These are phyloP conservation scores for Chaetomium fimeti DNA, from an alignment of 495 filamentous ascomycete genomes.

Conservation along the genomic window DNA sequence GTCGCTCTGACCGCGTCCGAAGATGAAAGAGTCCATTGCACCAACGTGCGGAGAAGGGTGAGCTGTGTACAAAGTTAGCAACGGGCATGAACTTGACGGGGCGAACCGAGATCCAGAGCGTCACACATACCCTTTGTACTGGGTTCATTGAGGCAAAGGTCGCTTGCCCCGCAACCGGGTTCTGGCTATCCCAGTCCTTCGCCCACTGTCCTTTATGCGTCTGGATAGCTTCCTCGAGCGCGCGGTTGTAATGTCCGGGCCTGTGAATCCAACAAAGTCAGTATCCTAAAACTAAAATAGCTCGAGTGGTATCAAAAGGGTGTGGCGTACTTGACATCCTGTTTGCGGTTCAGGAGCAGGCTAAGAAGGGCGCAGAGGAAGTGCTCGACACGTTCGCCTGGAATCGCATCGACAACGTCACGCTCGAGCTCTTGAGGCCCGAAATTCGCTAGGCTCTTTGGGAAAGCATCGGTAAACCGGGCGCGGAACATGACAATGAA, in stretches of 20 bases:
- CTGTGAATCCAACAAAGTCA: constrained; percentile 42
- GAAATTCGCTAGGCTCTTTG: constrained; percentile 79
- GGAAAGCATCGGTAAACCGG: constrained; percentile 85
- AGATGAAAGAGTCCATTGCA: constrained; percentile 85
- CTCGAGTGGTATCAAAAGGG: background rate
- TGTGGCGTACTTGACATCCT: constrained; percentile 86
- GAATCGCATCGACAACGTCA: constrained; percentile 72
- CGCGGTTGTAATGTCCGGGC: constrained; percentile 83
- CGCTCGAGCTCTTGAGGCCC: constrained; percentile 93
- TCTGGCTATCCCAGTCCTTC: constrained; percentile 78
- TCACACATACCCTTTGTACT: constrained; percentile 68
- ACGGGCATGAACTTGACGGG: background rate
- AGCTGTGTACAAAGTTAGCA: constrained; percentile 53
- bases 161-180: constrained; percentile 73
- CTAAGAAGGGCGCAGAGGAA: constrained; percentile 86
- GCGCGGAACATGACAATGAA: constrained; percentile 97
- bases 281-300: background rate
- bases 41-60: constrained; percentile 73
- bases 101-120: background rate
- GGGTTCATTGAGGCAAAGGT: constrained; percentile 78
- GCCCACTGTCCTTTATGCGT: constrained; percentile 89
- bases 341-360: constrained; percentile 91
- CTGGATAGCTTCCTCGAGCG: constrained; percentile 88
- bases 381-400: constrained; percentile 80
- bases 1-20: constrained; percentile 79